A percentile compares a stretch with the other conserved stretches of the same genome.
Evolutionary conservation across 495 filamentous ascomycete species (phyloP).

Genomic region (Symbiotaphrina buchneri): DNA sequence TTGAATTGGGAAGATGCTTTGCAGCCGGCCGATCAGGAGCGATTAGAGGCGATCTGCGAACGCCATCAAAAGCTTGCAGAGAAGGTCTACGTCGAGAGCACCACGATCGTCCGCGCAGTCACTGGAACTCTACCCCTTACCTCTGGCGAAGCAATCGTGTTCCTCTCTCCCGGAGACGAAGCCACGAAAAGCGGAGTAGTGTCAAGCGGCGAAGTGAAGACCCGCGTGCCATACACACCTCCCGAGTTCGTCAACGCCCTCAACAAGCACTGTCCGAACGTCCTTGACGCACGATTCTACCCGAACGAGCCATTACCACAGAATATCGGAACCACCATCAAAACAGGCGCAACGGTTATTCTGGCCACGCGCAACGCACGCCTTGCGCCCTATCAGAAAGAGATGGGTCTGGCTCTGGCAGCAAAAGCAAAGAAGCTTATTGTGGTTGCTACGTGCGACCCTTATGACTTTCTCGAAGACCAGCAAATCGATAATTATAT

Average conservation of each 20-base stretch:
- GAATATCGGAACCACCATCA: conserved; percentile 34
- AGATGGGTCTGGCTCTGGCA: conserved; percentile 10
- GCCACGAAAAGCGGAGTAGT: too few relatives aligned
- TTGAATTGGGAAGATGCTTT: conserved; percentile 13
- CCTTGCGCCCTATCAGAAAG: conserved; percentile 24
- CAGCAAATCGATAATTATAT: conserved; percentile 13
- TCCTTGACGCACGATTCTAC: too few relatives aligned
- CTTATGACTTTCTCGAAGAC: conserved; percentile 12
- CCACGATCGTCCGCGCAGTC: conserved; percentile 14
- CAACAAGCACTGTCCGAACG: too few relatives aligned
- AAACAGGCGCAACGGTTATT: conserved; percentile 26
- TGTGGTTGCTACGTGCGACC: conserved; percentile 14
- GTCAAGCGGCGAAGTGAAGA: too few relatives aligned
- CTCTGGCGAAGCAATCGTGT: too few relatives aligned
- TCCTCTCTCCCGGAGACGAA: too few relatives aligned
- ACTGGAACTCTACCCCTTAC: too few relatives aligned
- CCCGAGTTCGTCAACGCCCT: too few relatives aligned
- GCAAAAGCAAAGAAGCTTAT: conserved; percentile 8
- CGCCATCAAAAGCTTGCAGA: conserved; percentile 10
- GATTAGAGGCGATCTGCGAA: conserved; percentile 6
- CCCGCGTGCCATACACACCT: too few relatives aligned
- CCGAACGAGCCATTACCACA: too few relatives aligned
- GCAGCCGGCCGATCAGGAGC: conserved; percentile 7
- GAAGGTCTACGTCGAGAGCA: conserved; percentile 11
- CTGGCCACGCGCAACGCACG: conserved; percentile 21